Evolutionary conservation across 345 rosid genomes (phyloP).

Genomic region (Citrus glauca): DNA sequence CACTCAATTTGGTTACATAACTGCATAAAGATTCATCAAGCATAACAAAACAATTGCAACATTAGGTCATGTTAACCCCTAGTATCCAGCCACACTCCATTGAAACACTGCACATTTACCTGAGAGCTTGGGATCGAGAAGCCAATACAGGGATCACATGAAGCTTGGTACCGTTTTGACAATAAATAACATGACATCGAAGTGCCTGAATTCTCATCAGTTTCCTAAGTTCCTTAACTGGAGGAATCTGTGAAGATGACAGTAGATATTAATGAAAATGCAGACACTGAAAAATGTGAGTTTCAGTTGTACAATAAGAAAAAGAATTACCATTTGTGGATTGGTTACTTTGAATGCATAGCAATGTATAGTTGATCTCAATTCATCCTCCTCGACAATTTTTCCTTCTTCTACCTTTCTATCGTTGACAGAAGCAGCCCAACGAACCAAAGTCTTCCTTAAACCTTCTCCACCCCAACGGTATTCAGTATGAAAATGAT

Average conservation of each 20-base stretch:
- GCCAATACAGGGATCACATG: slow-evolving; percentile 74
- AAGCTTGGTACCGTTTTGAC: slow-evolving; percentile 57
- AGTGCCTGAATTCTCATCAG: slow-evolving; percentile 65
- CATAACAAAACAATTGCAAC: neutral
- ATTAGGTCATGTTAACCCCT: neutral
- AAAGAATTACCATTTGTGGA: slow-evolving; percentile 39
- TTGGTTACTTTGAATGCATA: slow-evolving; percentile 53
- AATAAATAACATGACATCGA: slow-evolving; percentile 28
- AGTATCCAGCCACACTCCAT: neutral
- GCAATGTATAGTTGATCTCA: slow-evolving; percentile 51
- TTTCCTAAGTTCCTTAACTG: slow-evolving; percentile 61
- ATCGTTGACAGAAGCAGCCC: slow-evolving; percentile 51
- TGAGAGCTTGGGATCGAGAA: slow-evolving; percentile 78
- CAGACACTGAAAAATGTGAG: too few relatives aligned
- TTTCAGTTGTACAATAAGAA: neutral
- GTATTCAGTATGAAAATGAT: slow-evolving; percentile 72
- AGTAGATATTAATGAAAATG: neutral
- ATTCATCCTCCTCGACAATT: slow-evolving; percentile 42
- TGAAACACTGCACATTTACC: slow-evolving; percentile 28
- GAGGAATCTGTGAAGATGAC: slow-evolving; percentile 44
- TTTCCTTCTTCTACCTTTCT: slow-evolving; percentile 36
- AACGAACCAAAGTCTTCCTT: slow-evolving; percentile 63
- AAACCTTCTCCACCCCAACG: slow-evolving; percentile 81
- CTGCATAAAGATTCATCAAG: neutral
- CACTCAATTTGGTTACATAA: neutral